Evolutionary conservation across 2,329 filamentous ascomycete genomes (phyloP).

Genomic region (Scedosporium minutisporum): DNA sequence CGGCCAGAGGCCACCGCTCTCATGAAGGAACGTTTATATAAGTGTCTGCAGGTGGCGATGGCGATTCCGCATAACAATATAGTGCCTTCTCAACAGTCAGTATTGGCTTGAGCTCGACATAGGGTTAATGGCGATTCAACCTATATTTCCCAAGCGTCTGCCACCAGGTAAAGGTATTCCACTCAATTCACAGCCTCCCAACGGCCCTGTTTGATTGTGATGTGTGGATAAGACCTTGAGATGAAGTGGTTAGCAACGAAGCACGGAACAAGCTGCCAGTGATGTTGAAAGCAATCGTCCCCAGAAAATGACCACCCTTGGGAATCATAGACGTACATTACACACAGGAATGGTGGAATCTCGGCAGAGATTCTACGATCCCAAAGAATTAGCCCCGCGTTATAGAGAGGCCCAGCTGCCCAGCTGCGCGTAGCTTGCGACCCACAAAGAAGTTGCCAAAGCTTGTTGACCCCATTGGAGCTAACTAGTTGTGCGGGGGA

Average conservation of each 20-base stretch:
- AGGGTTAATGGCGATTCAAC: slow-evolving; percentile 31
- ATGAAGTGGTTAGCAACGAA: background rate
- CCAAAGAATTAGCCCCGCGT: slow-evolving; percentile 9
- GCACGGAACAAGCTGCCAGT: no score
- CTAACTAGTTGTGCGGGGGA: background rate
- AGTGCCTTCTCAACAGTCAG: slow-evolving; percentile 20
- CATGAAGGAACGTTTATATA: slow-evolving; percentile 72
- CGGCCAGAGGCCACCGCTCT: slow-evolving; percentile 91
- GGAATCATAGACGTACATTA: slow-evolving; percentile 47
- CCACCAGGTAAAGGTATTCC: slow-evolving; percentile 64
- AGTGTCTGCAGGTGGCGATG: slow-evolving; percentile 54
- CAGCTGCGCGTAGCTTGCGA: slow-evolving; percentile 13
- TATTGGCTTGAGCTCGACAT: no score
- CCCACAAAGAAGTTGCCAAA: slow-evolving; percentile 53
- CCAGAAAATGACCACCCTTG: no score
- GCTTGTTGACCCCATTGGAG: slow-evolving; percentile 48
- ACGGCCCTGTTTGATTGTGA: slow-evolving; percentile 48
- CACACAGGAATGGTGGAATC: slow-evolving; percentile 76
- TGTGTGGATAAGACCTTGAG: slow-evolving; percentile 52
- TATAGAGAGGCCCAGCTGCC: slow-evolving; percentile 12
- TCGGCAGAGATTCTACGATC: slow-evolving; percentile 63
- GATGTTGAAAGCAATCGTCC: no score
- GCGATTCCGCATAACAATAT: slow-evolving; percentile 75
- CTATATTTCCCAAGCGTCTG: slow-evolving; percentile 69
- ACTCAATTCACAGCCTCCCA: slow-evolving; percentile 61